phyloP scores from a whole-genome alignment of 352 stramenopile species.

The Phytopythium delawarense region DNA sequence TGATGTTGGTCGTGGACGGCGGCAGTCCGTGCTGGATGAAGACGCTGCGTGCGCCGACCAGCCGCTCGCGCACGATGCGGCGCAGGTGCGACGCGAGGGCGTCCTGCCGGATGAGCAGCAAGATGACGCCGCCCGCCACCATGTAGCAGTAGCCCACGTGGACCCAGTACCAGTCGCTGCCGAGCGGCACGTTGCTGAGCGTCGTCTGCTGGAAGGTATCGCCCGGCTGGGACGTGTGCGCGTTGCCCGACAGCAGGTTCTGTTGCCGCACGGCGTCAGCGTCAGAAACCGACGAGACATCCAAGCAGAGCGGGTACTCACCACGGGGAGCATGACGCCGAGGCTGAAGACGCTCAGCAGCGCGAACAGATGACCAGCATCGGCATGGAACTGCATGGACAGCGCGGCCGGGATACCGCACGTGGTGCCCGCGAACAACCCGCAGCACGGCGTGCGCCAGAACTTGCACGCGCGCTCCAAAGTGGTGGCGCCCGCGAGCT shows the following conservation, averaged over 20 bases:
- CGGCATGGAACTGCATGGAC: slow-evolving; percentile 56
- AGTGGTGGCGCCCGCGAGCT: slow-evolving; percentile 35
- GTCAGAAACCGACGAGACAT: neutral
- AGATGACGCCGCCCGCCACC: slow-evolving; percentile 44
- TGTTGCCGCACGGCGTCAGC: slow-evolving; percentile 10
- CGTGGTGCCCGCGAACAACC: slow-evolving; percentile 53
- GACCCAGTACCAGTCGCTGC: slow-evolving; percentile 75
- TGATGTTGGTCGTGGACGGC: slow-evolving; percentile 33
- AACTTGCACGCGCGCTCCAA: slow-evolving; percentile 46
- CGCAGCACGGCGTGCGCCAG: slow-evolving; percentile 35
- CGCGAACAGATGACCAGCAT: slow-evolving; percentile 58
- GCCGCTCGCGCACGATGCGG: slow-evolving; percentile 44
- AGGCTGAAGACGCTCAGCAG: slow-evolving; percentile 67
- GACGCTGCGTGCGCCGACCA: slow-evolving; percentile 64
- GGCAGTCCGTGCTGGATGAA: slow-evolving; percentile 65
- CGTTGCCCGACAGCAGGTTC: slow-evolving; percentile 67
- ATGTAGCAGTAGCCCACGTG: slow-evolving; percentile 79
- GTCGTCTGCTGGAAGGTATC: slow-evolving; percentile 73
- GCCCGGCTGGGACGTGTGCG: slow-evolving; percentile 20
- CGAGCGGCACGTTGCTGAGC: slow-evolving; percentile 78
- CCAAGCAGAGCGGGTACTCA: slow-evolving; percentile 18
- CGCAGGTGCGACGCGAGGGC: slow-evolving; percentile 41
- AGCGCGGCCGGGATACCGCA: slow-evolving; percentile 69
- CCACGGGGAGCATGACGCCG: slow-evolving; percentile 66
- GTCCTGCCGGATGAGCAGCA: slow-evolving; percentile 50